These are phyloP conservation scores for Castanea mollissima DNA, from an alignment of 306 rosid species.

Conservation along the genomic window DNA sequence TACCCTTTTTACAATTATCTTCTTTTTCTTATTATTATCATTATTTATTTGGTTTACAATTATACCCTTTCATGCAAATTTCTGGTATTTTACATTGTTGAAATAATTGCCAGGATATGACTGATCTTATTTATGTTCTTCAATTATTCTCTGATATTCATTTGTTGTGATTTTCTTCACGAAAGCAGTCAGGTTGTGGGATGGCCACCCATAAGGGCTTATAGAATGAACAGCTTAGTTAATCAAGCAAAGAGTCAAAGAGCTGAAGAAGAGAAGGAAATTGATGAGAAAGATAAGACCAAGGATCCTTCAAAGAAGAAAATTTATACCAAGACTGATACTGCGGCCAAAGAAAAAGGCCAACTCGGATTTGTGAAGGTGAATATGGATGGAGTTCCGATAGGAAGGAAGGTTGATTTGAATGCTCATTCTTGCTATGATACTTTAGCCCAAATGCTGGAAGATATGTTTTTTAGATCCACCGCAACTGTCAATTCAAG, in stretches of 20 bases:
- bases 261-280: conserved; percentile 46
- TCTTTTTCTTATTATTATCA: not conserved
- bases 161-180: not conserved
- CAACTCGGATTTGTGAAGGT: conserved; percentile 63
- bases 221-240: conserved; percentile 61
- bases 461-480: conserved; percentile 61
- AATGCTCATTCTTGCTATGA: conserved; percentile 67
- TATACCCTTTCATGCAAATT: not conserved
- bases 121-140: not conserved
- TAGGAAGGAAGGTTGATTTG: conserved; percentile 67
- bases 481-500: conserved; percentile 20
- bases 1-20: not conserved
- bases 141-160: not conserved
- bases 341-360: conserved; percentile 31
- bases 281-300: conserved; percentile 26
- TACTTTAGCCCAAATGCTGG: conserved; percentile 54
- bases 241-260: conserved; percentile 53
- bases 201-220: conserved; percentile 71
- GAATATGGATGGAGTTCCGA: conserved; percentile 59
- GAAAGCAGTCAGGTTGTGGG: conserved; percentile 72
- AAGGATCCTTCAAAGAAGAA: conserved; percentile 39
- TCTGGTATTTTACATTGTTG: not conserved
- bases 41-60: not conserved
- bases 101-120: not conserved
- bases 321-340: conserved; percentile 15